phyloP scores from a whole-genome alignment of 345 rosid species.

The Gossypium longicalyx region DNA sequence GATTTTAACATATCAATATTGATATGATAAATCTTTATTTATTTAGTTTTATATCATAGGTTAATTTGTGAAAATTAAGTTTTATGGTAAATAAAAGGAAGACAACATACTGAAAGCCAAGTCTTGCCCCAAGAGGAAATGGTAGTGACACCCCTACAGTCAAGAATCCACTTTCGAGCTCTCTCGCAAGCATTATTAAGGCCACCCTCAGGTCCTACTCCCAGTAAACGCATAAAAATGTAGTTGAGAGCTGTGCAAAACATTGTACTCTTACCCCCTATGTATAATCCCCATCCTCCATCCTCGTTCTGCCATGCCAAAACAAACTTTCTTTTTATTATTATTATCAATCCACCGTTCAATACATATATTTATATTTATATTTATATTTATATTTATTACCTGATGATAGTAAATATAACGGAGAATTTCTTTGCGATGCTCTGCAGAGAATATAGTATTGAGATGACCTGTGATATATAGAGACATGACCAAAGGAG shows the following conservation, averaged over 20 bases:
- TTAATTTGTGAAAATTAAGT: no score
- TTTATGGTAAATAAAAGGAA: no score
- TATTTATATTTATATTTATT: not conserved
- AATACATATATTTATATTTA: no score
- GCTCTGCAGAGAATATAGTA: conserved; percentile 29
- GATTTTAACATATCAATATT: no score
- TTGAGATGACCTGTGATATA: conserved; percentile 40
- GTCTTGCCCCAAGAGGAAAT: not conserved
- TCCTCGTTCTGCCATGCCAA: conserved; percentile 29
- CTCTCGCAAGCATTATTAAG: conserved; percentile 17
- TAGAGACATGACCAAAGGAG: conserved; percentile 41
- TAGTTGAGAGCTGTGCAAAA: conserved; percentile 39
- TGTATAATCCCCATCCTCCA: conserved; percentile 52
- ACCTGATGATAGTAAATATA: conserved; percentile 45
- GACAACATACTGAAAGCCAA: not conserved
- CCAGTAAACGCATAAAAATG: conserved; percentile 42
- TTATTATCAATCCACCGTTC: no score
- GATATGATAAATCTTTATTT: no score
- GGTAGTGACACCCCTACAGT: not conserved
- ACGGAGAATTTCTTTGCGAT: conserved; percentile 39
- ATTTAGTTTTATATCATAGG: no score
- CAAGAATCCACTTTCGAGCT: not conserved
- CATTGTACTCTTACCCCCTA: conserved; percentile 47
- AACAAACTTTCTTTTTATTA: no score
- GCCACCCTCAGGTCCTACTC: conserved; percentile 44